Evolutionary conservation across 768 basidiomycete genomes (phyloP).

Genomic region (Tricholoma flavovirens): DNA sequence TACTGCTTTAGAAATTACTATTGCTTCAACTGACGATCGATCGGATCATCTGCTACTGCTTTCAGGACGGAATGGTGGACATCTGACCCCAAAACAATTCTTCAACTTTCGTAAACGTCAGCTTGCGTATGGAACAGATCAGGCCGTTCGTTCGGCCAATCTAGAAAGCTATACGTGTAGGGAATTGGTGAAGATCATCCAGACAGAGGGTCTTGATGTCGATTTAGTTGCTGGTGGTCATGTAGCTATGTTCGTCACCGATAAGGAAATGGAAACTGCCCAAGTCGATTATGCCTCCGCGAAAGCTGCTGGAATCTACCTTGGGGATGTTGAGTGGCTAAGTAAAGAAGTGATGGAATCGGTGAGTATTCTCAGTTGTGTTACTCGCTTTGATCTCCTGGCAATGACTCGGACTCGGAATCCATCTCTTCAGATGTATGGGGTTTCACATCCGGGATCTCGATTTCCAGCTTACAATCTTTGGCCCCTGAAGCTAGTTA

Average conservation of each 20-base stretch:
- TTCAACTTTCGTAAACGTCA: conserved; percentile 36
- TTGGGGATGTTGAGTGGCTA: conserved; percentile 42
- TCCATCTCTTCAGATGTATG: conserved; percentile 28
- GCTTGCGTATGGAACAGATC: conserved; percentile 39
- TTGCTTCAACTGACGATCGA: neutral
- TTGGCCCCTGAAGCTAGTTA: conserved; percentile 81
- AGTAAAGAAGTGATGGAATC: conserved; percentile 38
- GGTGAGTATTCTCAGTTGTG: conserved; percentile 27
- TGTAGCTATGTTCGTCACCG: conserved; percentile 42
- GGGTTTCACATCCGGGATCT: conserved; percentile 47
- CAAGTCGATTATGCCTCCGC: conserved; percentile 50
- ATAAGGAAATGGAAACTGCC: conserved; percentile 34
- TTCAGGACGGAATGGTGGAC: conserved; percentile 77
- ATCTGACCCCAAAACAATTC: conserved; percentile 52
- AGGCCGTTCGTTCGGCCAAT: conserved; percentile 46
- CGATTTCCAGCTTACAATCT: conserved; percentile 55
- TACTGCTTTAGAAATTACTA: neutral
- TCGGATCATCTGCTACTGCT: no score
- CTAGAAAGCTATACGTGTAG: conserved; percentile 55
- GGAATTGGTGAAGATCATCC: conserved; percentile 45
- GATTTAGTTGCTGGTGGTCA: conserved; percentile 61
- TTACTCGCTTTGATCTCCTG: neutral
- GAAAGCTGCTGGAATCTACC: conserved; percentile 41
- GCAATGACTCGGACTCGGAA: no score
- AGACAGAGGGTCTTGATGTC: conserved; percentile 40